A percentile compares a stretch with the other conserved stretches of the same genome.
Conservation (phyloP, 2,329 filamentous ascomycete genomes). For the Sporothrix luriei region DNA sequence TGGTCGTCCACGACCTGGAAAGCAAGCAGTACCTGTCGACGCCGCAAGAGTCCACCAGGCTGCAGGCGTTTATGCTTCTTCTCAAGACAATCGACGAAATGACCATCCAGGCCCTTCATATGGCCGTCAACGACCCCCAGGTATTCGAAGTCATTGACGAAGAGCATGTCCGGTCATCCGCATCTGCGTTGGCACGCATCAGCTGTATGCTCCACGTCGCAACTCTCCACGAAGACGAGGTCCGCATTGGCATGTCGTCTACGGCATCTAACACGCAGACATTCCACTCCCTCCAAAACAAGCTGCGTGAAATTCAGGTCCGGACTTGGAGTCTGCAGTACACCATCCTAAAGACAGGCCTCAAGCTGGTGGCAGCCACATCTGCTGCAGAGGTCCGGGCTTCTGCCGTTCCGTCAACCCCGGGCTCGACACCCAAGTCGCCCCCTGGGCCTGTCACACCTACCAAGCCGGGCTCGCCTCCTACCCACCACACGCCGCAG, state of each 20-base stretch:
- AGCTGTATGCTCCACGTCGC: slow-evolving; percentile 76
- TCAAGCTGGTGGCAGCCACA: slow-evolving; percentile 43
- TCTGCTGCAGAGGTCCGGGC: background rate
- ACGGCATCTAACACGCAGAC: slow-evolving; percentile 58
- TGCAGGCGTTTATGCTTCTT: slow-evolving; percentile 71
- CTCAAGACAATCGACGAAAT: slow-evolving; percentile 79
- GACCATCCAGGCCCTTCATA: slow-evolving; percentile 68
- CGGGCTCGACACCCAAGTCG: background rate
- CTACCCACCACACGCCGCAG: background rate
- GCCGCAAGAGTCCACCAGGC: slow-evolving; percentile 65
- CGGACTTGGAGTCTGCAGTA: slow-evolving; percentile 89
- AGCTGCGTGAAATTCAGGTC: slow-evolving; percentile 83
- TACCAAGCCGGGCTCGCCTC: background rate
- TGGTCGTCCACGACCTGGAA: slow-evolving; percentile 67
- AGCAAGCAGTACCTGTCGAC: slow-evolving; percentile 65
- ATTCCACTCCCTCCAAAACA: slow-evolving; percentile 63
- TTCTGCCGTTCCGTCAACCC: background rate
- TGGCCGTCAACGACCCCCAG: slow-evolving; percentile 65
- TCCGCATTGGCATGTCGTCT: slow-evolving; percentile 69
- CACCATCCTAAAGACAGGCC: slow-evolving; percentile 72
- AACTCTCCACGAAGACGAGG: slow-evolving; percentile 79
- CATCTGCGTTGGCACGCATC: slow-evolving; percentile 70
- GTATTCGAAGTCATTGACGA: slow-evolving; percentile 85
- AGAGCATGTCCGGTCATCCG: slow-evolving; percentile 71
- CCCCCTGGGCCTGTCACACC: background rate